Evolutionary conservation across 495 filamentous ascomycete species (phyloP), one percentile per base, ranked within the genome.

Genomic region (Bryoglossum gracile): DNA sequence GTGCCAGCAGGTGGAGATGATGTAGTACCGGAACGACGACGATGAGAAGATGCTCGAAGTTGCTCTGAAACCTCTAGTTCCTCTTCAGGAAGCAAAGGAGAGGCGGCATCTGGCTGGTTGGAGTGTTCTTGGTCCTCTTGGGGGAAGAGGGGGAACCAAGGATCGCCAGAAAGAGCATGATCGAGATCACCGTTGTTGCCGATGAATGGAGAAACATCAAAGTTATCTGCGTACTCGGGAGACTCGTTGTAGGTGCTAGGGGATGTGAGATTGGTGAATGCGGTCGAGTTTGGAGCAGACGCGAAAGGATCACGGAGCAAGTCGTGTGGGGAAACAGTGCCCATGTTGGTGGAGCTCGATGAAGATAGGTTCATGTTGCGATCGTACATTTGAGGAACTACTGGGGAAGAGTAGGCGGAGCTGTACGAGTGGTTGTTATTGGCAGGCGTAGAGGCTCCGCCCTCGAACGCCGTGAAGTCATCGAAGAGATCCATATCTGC

Each of bases 251-350:
- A 79, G 18, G 85, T 73, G 16, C 78, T 82, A 24, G 86, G 90
- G 44, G 90, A 94, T 46, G 89, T 92, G 56, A 95, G 57, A 50
- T 89, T 82, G 5, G 89, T 94, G 61, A 89, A 84, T 11, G 87
- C 80, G 33, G 83, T 72, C 0, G 90, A 95, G 45, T 88, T 86
- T 32, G 89, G 87, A 23, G 87, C 81, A 46, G 89, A 92, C 58
- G 73, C 68, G 58, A 70, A 71, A 14, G 74, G 70, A 51, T 88
- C 84, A 43, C 64, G 58, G 52, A 89, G 74, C 35, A 95, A 68
- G 56, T 95, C 89, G 63, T 83, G 81, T 11, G 91, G 91, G 46
- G 91, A 97, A 39, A 97, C 75, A 16, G 90, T 94, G 55, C 71
- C 78, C 59, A 77, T 60, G 62, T 76, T 75, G 46, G 50, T 62